Evolutionary conservation across 257 asterid species (phyloP).

Genomic region (Catharanthus roseus): DNA sequence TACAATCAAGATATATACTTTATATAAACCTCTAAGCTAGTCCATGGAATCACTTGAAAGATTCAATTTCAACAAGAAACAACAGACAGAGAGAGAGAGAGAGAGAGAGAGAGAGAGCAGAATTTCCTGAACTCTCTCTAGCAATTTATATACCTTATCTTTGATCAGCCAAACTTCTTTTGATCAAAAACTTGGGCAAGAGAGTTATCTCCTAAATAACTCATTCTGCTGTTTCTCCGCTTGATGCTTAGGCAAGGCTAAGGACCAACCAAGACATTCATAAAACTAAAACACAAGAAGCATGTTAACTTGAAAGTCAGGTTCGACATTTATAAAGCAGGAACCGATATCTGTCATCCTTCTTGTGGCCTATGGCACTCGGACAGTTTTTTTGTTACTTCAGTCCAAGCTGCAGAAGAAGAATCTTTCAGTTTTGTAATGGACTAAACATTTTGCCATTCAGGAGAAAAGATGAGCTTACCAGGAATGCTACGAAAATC

Average conservation of each 20-base stretch:
- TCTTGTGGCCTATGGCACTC: constrained; percentile 59
- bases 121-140: neutral
- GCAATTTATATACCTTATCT: neutral
- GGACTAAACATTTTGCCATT: neutral
- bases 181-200: neutral
- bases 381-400: constrained; percentile 53
- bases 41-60: neutral
- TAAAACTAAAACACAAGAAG: neutral
- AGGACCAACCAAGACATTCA: neutral
- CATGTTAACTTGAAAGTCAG: neutral
- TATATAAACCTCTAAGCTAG: neutral
- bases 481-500: constrained; percentile 86
- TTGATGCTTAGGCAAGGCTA: neutral
- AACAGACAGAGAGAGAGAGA: neutral
- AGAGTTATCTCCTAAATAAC: neutral
- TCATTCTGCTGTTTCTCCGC: neutral
- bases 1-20: neutral
- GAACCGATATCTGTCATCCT: constrained; percentile 26
- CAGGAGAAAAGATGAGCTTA: constrained; percentile 19
- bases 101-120: neutral
- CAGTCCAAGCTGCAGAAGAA: constrained; percentile 70
- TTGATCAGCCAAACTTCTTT: neutral
- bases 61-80: neutral
- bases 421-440: constrained; percentile 4
- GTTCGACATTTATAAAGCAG: neutral